Percentiles rank a stretch among this genome's conserved stretches.
phyloP scores from a whole-genome alignment of 257 asterid species.

The Ophiorrhiza pumila region DNA sequence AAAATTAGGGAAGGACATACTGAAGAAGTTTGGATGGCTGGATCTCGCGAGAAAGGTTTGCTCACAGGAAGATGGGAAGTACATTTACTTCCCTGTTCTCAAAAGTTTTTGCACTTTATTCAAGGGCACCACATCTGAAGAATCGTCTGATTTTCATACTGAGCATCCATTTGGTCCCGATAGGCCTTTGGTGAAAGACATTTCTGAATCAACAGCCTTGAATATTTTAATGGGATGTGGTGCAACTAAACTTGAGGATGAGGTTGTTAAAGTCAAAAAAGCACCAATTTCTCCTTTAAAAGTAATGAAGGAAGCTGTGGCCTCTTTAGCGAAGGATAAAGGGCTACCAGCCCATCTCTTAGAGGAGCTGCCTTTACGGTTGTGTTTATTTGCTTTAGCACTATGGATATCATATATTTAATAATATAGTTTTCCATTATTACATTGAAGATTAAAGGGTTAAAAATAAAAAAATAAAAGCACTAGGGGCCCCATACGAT shows the following conservation, averaged over 20 bases:
- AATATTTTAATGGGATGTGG: slow-evolving; percentile 53
- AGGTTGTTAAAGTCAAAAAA: slow-evolving; percentile 58
- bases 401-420: background rate
- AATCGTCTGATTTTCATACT: slow-evolving; percentile 28
- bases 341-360: slow-evolving; percentile 57
- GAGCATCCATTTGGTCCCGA: slow-evolving; percentile 30
- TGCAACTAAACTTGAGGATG: slow-evolving; percentile 60
- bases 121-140: slow-evolving; percentile 33
- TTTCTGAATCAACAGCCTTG: slow-evolving; percentile 54
- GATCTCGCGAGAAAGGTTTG: slow-evolving; percentile 81
- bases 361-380: slow-evolving; percentile 88
- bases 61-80: slow-evolving; percentile 52
- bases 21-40: slow-evolving; percentile 86
- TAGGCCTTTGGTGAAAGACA: slow-evolving; percentile 35
- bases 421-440: background rate
- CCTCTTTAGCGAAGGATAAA: slow-evolving; percentile 45
- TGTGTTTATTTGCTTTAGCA: slow-evolving; percentile 16
- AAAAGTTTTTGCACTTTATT: slow-evolving; percentile 46
- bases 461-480: background rate
- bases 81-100: slow-evolving; percentile 75
- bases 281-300: slow-evolving; percentile 57
- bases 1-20: slow-evolving; percentile 70
- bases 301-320: slow-evolving; percentile 73
- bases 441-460: background rate
- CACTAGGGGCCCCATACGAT: background rate